Base-by-base conservation (phyloP, 306 rosid genomes). In the Cicer pinnatifidum region DNA sequence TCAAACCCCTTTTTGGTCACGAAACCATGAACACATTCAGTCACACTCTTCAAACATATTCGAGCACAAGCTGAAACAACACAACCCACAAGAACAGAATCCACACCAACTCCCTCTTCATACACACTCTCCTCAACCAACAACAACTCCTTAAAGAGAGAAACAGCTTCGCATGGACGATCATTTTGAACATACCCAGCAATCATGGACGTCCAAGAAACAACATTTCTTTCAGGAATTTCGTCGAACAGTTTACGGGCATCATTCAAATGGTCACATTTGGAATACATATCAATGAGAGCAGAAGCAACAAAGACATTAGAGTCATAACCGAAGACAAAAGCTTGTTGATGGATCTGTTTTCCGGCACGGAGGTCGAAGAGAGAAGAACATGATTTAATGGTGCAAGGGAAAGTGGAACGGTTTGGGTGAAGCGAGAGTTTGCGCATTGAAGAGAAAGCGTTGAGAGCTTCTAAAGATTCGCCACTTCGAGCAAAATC, bases 141-240 rank as follows among this genome's bases (percentile, higher is more conserved):
- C 9, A 90, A 75, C 17, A 67, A 20, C 50, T 89, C 88, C 67
- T 90, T 90, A 52, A 93, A 93, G 23, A 90, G 62, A 38, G 56
- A 70, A 57, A 93, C 75, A 0, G 96, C 91, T 12, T 80, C 77
- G 0, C 9, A 33, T 11, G 90, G 67, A 12, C 19, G 48, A 6
- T 62, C 90, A 38, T 88, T 93, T 46, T 82, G 97, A 61, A 87
- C 86, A 51, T 82, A 85, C 11, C 92, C 95, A 1, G 80, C 67
- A 78, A 93, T 88, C 81, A 90, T 80, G 10, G 97, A 80, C 1
- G 97, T 90, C 98, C 97, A 93, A 33, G 97, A 89, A 28, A 90
- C 98, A 9, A 85, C 88, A 53, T 89, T 90, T 82, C 86, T 78
- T 1, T 19, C 48, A 62, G 91, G 93, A 85, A 84, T 89, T 82